Evolutionary conservation across 352 stramenopile species (phyloP), one percentile per base, ranked within the genome.

Genomic region (Phytophthora nicotianae): DNA sequence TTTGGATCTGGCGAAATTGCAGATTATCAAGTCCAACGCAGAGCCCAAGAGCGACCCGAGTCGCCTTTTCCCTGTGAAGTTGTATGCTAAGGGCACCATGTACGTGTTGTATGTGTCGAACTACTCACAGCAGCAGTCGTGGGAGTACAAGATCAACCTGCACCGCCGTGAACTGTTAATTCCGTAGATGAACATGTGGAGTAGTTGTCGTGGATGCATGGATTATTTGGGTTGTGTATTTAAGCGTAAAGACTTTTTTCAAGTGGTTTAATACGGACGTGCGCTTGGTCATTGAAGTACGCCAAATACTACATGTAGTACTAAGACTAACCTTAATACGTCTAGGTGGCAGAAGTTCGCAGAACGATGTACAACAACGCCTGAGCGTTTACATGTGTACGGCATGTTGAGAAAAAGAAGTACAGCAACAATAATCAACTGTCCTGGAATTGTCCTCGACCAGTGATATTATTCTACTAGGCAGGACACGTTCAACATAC

Each of bases 91-190:
- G 27, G 81, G 77, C 13, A 83, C 67, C 4, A 72, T 92, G 58
- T 90, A 94, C 60, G 81, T 84, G 62, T 60, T 93, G 10, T 92
- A 87, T 49, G 79, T 91, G 40, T 89, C 83, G 29, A 89, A 77
- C 43, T 86, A 86, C 56, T 78, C 81, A 43, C 86, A 90, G 75
- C 83, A 91, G 63, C 83, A 88, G 62, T 74, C 72, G 5, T 94
- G 86, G 86, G 82, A 88, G 62, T 91, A 90, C 74, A 82, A 86
- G 59, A 92, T 93, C 59, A 79, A 92, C 29, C 62, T 84, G 47
- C 81, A 90, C 33, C 83, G 83, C 5, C 81, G 83, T 11, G 62
- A 86, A 50, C 71, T 91, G n/a, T 70, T 91, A n/a, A 84, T 93
- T 54, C 81, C 81, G 45, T 93, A 77, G 48, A 21, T 14, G 23